Evolutionary conservation across 1,284 basidiomycete species (phyloP), one percentile per base, ranked within the genome.

Genomic region (Leccinum huronense): DNA sequence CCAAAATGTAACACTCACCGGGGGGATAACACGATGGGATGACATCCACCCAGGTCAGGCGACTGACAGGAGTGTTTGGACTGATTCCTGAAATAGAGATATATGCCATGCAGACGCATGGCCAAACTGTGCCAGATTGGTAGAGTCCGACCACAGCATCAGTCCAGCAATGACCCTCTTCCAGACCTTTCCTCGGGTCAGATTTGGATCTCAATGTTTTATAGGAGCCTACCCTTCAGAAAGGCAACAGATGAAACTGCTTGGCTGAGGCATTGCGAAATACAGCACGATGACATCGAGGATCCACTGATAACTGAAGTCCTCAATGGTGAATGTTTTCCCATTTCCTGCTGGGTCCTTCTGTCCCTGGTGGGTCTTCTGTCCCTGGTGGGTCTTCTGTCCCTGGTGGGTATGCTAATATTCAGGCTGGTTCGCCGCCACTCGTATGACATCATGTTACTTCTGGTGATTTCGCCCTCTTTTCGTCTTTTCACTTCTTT

Each of bases 91-190:
- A 56, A 56, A 9, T 11, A n/a, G 2, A 56, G 6, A 11, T 56
- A 56, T 9, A 56, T 19, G 61, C 40, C 61, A 65, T 8, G 34
- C 19, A 23, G 14, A 33, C 0, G 54, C 23, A 9, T 51, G 53
- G 1, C 63, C 19, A 8, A 63, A 63, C 19, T 63, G 59, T 0
- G 59, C 30, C 1, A 63, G 59, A 3, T 51, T 33, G 8, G 55
- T 63, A 1, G 42, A 51, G 9, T 63, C 62, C 1, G 54, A 63
- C 62, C 59, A 63, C 3, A 63, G 16, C 59, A 64, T 62, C 2
- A 64, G 1, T 7, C 59, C 56, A 1, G 56, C 59, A 36, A 64
- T 62, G 4, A 64, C 48, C 14, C 56, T 7, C 19, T 13, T 13
- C 51, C 51, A 53, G 10, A 53, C 11, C 51, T 53, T 31, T 11